Percentiles rank a stretch among this genome's conserved stretches.
Evolutionary conservation across 2,329 filamentous ascomycete genomes (phyloP).

Genomic region (Thielaviopsis musarum): DNA sequence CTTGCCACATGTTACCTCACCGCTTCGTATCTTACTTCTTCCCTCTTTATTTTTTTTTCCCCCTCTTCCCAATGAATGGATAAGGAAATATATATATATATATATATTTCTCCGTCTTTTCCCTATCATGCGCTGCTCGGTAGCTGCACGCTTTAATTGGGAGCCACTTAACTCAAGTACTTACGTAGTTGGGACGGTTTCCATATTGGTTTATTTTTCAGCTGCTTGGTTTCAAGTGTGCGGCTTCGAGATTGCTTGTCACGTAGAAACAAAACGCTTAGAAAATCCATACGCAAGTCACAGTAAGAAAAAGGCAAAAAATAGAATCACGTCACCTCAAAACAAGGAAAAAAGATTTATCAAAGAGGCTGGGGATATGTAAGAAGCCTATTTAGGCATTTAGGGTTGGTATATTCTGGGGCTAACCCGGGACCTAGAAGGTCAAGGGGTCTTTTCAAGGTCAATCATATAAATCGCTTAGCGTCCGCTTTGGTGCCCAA

Average conservation of each 20-base stretch:
- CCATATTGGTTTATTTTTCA: not conserved
- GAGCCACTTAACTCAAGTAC: not conserved
- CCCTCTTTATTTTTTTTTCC: not conserved
- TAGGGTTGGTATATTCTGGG: not conserved
- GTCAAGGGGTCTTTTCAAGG: not conserved
- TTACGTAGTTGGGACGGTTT: not conserved
- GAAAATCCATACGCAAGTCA: not conserved
- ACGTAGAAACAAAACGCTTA: not conserved
- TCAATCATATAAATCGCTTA: not conserved
- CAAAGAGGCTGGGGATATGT: not conserved
- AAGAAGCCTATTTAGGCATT: not conserved
- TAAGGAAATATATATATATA: not conserved
- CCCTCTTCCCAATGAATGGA: not conserved
- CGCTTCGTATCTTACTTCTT: not conserved
- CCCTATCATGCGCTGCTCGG: not conserved
- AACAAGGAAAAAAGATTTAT: not conserved
- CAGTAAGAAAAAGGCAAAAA: not conserved
- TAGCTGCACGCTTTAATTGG: not conserved
- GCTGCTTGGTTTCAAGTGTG: not conserved
- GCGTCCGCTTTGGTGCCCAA: not conserved
- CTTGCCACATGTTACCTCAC: too few species aligned
- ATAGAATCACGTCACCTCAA: not conserved
- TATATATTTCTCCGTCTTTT: not conserved
- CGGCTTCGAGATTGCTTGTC: not conserved
- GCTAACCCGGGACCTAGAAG: not conserved